A percentile compares a stretch with the other conserved stretches of the same genome.
Evolutionary conservation across 768 basidiomycete genomes (phyloP).

Genomic region (Tephrocybe sp.): DNA sequence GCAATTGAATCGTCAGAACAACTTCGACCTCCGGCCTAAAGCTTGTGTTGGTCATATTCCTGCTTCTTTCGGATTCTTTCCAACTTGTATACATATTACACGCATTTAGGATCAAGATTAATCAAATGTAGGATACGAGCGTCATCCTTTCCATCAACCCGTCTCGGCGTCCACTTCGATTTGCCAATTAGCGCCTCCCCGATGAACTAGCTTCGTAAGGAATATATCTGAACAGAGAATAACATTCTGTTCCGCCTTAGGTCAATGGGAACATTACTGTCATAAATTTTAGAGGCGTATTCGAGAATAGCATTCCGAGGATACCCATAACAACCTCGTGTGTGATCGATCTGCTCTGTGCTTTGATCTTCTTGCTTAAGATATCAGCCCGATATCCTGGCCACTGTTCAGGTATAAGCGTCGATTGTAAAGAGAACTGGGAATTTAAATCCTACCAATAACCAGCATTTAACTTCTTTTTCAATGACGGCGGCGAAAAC

Average conservation of each 20-base stretch:
- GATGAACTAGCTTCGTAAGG: slow-evolving; percentile 36
- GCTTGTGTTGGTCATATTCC: no score
- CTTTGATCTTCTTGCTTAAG: slow-evolving; percentile 33
- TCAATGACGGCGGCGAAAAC: slow-evolving; percentile 18
- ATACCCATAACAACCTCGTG: slow-evolving; percentile 27
- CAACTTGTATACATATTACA: slow-evolving; percentile 3
- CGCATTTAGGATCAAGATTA: slow-evolving; percentile 1
- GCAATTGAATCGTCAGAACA: slow-evolving; percentile 39
- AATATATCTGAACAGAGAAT: slow-evolving; percentile 29
- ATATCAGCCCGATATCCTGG: slow-evolving; percentile 42
- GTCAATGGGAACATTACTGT: slow-evolving; percentile 25
- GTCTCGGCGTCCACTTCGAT: slow-evolving; percentile 33
- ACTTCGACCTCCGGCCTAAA: no score
- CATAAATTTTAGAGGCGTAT: slow-evolving; percentile 26
- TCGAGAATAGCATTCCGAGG: slow-evolving; percentile 27
- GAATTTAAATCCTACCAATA: slow-evolving; percentile 26
- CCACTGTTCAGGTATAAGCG: slow-evolving; percentile 32
- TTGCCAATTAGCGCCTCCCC: slow-evolving; percentile 41
- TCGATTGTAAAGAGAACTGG: not conserved
- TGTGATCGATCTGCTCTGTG: slow-evolving; percentile 29
- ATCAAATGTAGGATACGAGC: slow-evolving; percentile 1
- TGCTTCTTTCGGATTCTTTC: not conserved
- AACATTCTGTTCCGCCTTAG: slow-evolving; percentile 17
- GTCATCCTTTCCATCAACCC: not conserved
- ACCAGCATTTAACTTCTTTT: slow-evolving; percentile 30